phyloP scores from a whole-genome alignment of 2,329 filamentous ascomycete genomes.

The Fusarium virguliforme region DNA sequence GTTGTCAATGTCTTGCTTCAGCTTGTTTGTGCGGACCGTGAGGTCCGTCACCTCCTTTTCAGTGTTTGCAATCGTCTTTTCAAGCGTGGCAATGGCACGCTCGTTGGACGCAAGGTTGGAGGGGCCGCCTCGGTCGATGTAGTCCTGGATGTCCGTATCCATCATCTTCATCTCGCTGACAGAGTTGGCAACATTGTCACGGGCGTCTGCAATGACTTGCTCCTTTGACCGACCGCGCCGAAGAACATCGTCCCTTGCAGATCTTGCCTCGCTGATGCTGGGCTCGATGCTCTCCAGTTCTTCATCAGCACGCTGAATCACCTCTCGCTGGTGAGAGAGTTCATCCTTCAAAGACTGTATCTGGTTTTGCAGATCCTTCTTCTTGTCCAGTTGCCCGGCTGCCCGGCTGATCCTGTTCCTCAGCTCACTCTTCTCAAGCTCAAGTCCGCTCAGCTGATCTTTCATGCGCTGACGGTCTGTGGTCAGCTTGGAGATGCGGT shows the following conservation, averaged over 20 bases:
- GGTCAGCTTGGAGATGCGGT: slow-evolving; percentile 75
- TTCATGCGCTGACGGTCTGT: slow-evolving; percentile 81
- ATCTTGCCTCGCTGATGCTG: slow-evolving; percentile 81
- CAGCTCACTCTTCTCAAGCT: slow-evolving; percentile 84
- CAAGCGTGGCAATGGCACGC: slow-evolving; percentile 77
- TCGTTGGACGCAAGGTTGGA: slow-evolving; percentile 79
- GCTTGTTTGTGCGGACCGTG: slow-evolving; percentile 80
- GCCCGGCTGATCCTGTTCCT: slow-evolving; percentile 80
- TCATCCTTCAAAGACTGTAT: slow-evolving; percentile 82
- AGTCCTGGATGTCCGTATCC: slow-evolving; percentile 84
- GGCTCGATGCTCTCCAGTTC: slow-evolving; percentile 84
- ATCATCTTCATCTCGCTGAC: slow-evolving; percentile 83
- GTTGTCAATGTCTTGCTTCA: slow-evolving; percentile 83
- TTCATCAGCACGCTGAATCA: slow-evolving; percentile 78
- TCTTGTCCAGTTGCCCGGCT: slow-evolving; percentile 85
- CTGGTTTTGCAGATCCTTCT: slow-evolving; percentile 77
- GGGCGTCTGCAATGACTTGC: slow-evolving; percentile 78
- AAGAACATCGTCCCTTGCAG: slow-evolving; percentile 83
- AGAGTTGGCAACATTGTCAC: slow-evolving; percentile 80
- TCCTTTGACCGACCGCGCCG: slow-evolving; percentile 81
- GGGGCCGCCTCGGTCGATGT: slow-evolving; percentile 82
- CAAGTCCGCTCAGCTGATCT: slow-evolving; percentile 77
- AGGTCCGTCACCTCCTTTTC: slow-evolving; percentile 79
- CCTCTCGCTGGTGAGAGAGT: slow-evolving; percentile 77
- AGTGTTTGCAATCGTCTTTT: slow-evolving; percentile 75